Conservation (phyloP, 2,329 filamentous ascomycete genomes). For the Colletotrichum siamense region DNA sequence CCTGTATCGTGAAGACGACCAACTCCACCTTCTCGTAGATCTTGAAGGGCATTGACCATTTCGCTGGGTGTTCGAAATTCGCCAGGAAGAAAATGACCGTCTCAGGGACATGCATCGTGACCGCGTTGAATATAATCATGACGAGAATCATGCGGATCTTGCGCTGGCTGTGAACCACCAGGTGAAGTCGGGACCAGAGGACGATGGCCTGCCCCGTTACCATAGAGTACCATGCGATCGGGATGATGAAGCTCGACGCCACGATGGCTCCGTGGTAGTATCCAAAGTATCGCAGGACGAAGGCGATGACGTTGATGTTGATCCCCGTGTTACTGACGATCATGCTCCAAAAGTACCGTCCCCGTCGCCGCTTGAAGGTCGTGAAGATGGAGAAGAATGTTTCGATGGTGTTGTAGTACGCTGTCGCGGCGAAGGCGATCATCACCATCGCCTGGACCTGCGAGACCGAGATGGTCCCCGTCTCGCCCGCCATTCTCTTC, state of each 20-base stretch:
- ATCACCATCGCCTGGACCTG: conserved; percentile 24
- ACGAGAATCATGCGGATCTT: conserved; percentile 54
- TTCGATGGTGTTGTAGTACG: conserved; percentile 22
- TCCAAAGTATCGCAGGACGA: conserved; percentile 41
- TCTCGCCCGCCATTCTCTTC: conserved; percentile 16
- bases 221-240: conserved; percentile 45
- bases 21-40: conserved; percentile 62
- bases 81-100: conserved; percentile 61
- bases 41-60: conserved; percentile 34
- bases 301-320: conserved; percentile 19
- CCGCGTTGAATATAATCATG: conserved; percentile 62
- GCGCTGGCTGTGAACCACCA: conserved; percentile 57
- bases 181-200: conserved; percentile 66
- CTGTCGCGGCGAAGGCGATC: conserved; percentile 41
- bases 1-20: conserved; percentile 61
- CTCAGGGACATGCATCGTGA: conserved; percentile 59
- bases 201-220: conserved; percentile 67
- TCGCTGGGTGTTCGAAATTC: conserved; percentile 39
- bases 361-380: conserved; percentile 24
- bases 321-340: conserved; percentile 26
- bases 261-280: neutral
- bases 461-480: conserved; percentile 13
- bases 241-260: conserved; percentile 41
- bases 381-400: conserved; percentile 26
- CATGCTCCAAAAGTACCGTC: conserved; percentile 29